Evolutionary conservation across 495 filamentous ascomycete genomes (phyloP).

Genomic region (Penicillium cinerascens): DNA sequence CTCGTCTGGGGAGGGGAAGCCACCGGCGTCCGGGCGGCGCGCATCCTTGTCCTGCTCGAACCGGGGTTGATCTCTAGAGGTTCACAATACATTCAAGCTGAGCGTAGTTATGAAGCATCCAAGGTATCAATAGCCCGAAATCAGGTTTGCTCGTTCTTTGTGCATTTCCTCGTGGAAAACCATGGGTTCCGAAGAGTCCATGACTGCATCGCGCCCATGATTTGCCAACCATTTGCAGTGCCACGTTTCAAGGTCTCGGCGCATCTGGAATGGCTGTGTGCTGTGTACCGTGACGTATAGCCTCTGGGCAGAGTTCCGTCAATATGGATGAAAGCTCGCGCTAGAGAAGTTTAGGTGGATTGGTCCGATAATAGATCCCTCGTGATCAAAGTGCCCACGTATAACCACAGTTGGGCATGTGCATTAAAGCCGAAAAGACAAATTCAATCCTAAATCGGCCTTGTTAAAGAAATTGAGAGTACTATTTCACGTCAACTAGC

Average conservation of each 20-base stretch:
- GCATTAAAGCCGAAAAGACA: too few species aligned
- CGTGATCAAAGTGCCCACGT: neutral
- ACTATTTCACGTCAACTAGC: too few species aligned
- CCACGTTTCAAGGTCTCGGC: constrained; percentile 19
- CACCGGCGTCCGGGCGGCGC: constrained; percentile 1
- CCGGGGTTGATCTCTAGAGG: neutral
- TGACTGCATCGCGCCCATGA: constrained; percentile 10
- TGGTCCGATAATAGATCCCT: neutral
- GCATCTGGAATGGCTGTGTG: constrained; percentile 4
- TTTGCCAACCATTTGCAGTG: constrained; percentile 13
- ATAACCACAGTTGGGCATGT: too few species aligned
- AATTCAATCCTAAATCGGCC: too few species aligned
- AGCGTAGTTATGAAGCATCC: neutral
- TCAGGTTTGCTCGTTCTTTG: neutral
- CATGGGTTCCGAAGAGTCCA: constrained; percentile 14
- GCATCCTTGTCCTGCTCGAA: neutral
- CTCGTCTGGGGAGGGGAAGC: constrained; percentile 5
- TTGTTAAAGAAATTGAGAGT: too few species aligned
- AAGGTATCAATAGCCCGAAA: neutral
- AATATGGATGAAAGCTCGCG: neutral
- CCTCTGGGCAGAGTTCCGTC: neutral
- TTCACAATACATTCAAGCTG: neutral
- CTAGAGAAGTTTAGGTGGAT: neutral
- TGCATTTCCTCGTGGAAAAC: neutral
- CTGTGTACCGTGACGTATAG: neutral